Evolutionary conservation across 768 basidiomycete species (phyloP).

Genomic region (Lentinus tigrinus): DNA sequence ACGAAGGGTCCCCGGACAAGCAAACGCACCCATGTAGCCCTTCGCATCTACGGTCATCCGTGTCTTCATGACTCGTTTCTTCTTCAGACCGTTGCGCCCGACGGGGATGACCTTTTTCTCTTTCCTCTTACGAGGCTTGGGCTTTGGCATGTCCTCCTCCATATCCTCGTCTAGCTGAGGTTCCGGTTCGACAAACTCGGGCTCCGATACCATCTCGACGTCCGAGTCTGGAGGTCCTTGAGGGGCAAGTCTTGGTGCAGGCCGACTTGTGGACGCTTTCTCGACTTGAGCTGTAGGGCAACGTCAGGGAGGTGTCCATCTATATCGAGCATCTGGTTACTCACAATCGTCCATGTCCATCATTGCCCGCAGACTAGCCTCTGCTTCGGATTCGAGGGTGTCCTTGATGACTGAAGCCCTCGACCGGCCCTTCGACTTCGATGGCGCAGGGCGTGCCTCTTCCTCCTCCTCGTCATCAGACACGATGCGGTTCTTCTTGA

Average conservation of each 20-base stretch:
- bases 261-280: conserved; percentile 14
- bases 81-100: conserved; percentile 78
- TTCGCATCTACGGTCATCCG: conserved; percentile 55
- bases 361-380: conserved; percentile 50
- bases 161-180: conserved; percentile 26
- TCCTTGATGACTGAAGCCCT: conserved; percentile 27
- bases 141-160: conserved; percentile 22
- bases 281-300: not conserved
- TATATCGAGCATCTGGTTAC: not conserved
- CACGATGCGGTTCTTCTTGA: conserved; percentile 46
- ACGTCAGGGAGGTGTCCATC: not conserved
- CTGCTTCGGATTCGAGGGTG: conserved; percentile 35
- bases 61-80: conserved; percentile 62
- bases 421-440: conserved; percentile 37
- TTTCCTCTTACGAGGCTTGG: conserved; percentile 37
- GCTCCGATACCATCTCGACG: conserved; percentile 18
- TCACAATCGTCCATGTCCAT: conserved; percentile 80
- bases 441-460: conserved; percentile 27
- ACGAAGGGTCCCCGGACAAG: not conserved
- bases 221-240: conserved; percentile 27
- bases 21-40: conserved; percentile 67
- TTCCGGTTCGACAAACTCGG: conserved; percentile 4
- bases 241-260: conserved; percentile 20
- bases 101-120: conserved; percentile 65
- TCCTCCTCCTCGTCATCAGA: conserved; percentile 67